These are phyloP conservation scores for Pseudoperonospora humuli DNA, from an alignment of 352 stramenopile genomes.

Conservation along the genomic window DNA sequence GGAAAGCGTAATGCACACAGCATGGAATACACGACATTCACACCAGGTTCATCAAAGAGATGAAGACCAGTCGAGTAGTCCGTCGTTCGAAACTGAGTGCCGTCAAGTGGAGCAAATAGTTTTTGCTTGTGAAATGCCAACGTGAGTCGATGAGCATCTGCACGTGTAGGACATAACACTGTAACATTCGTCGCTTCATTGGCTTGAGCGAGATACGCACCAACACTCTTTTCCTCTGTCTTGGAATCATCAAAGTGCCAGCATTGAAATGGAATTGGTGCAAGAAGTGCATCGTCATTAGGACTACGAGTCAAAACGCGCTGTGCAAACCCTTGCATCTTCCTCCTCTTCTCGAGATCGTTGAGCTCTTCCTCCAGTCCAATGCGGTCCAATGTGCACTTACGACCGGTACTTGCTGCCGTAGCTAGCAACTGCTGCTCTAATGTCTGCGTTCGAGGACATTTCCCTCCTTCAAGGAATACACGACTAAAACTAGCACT, in stretches of 20 bases:
- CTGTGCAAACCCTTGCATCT: slow-evolving; percentile 20
- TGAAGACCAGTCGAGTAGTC: slow-evolving; percentile 18
- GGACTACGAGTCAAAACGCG: slow-evolving; percentile 12
- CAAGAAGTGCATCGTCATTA: neutral
- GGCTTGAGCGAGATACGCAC: slow-evolving; percentile 12
- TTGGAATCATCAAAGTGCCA: slow-evolving; percentile 17
- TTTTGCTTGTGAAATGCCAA: slow-evolving; percentile 28
- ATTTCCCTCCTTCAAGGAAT: slow-evolving; percentile 23
- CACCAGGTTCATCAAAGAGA: slow-evolving; percentile 52
- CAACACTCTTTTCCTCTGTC: slow-evolving; percentile 17
- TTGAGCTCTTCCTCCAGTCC: neutral
- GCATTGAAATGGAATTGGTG: slow-evolving; percentile 17
- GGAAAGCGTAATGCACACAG: slow-evolving; percentile 56
- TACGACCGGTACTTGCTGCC: neutral
- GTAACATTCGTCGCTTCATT: slow-evolving; percentile 9
- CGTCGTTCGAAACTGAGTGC: slow-evolving; percentile 2
- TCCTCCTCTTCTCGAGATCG: slow-evolving; percentile 1
- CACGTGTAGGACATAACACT: slow-evolving; percentile 32
- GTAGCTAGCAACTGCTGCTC: slow-evolving; percentile 24
- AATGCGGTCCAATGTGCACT: slow-evolving; percentile 4
- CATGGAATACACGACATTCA: slow-evolving; percentile 59
- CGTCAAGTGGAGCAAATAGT: slow-evolving; percentile 17
- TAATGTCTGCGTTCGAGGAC: slow-evolving; percentile 29
- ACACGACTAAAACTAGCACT: slow-evolving; percentile 51
- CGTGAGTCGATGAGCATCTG: slow-evolving; percentile 31